Conservation (phyloP, 2,329 filamentous ascomycete genomes). For the Monilinia aucupariae region DNA sequence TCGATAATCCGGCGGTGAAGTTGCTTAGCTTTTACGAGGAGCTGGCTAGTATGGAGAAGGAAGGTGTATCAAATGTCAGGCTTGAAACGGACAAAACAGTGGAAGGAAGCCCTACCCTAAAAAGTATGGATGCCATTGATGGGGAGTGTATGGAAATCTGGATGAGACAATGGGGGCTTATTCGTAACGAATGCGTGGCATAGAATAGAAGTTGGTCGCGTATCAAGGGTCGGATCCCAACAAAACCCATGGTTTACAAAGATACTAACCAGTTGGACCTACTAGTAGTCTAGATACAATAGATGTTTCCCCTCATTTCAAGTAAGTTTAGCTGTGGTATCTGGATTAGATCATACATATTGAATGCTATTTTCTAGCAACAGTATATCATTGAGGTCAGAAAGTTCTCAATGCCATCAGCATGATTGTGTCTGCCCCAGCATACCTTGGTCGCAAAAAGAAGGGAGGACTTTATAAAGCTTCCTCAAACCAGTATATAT, state of each 20-base stretch:
- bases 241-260: too few species aligned
- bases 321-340: too few species aligned
- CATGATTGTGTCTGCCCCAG: background rate
- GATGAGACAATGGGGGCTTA: conserved; percentile 2
- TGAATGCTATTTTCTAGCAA: too few species aligned
- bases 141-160: background rate
- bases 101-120: background rate
- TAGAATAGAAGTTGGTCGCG: background rate
- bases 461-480: background rate
- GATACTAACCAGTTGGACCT: too few species aligned
- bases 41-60: background rate
- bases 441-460: background rate
- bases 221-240: too few species aligned
- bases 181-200: background rate
- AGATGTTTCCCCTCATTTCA: too few species aligned
- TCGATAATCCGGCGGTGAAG: background rate
- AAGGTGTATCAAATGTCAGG: background rate
- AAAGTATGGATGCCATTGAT: background rate
- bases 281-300: too few species aligned
- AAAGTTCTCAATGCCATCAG: background rate
- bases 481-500: too few species aligned
- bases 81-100: conserved; percentile 4
- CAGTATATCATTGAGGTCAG: too few species aligned
- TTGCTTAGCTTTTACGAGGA: conserved; percentile 1
- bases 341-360: too few species aligned